phyloP scores from a whole-genome alignment of 2,329 filamentous ascomycete genomes.

The Stemphylium lycopersici region DNA sequence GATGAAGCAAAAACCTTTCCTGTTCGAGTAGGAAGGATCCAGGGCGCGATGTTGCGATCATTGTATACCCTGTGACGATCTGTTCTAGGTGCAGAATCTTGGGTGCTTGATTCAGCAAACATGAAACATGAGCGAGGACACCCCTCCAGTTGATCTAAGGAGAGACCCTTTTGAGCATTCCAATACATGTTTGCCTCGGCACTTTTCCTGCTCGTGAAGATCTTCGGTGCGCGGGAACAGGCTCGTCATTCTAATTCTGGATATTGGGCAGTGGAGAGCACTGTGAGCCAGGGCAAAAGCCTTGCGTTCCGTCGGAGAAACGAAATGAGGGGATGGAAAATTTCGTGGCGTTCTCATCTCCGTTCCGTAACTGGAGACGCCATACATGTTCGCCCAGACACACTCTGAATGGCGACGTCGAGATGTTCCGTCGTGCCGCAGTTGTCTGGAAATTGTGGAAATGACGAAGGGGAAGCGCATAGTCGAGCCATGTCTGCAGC shows the following conservation, averaged over 20 bases:
- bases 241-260: background rate
- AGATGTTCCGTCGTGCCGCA: slow-evolving; percentile 17
- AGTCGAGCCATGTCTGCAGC: too few species aligned
- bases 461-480: too few species aligned
- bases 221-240: background rate
- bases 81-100: slow-evolving; percentile 11
- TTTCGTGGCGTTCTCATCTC: slow-evolving; percentile 8
- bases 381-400: slow-evolving; percentile 1
- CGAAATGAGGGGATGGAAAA: background rate
- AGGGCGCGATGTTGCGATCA: background rate
- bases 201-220: background rate
- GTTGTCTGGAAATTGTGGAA: background rate
- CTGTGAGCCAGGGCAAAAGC: background rate
- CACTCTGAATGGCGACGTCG: slow-evolving; percentile 10
- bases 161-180: background rate
- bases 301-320: background rate
- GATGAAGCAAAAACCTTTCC: slow-evolving; percentile 2
- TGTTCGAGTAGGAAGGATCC: background rate
- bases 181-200: background rate
- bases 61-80: slow-evolving; percentile 7
- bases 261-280: too few species aligned
- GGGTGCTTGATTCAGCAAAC: slow-evolving; percentile 1
- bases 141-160: background rate
- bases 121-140: slow-evolving; percentile 9
- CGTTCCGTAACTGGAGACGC: background rate